These are phyloP conservation scores for Triticum timopheevii DNA, from an alignment of 176 grass and related monocot genomes.

Conservation along the genomic window DNA sequence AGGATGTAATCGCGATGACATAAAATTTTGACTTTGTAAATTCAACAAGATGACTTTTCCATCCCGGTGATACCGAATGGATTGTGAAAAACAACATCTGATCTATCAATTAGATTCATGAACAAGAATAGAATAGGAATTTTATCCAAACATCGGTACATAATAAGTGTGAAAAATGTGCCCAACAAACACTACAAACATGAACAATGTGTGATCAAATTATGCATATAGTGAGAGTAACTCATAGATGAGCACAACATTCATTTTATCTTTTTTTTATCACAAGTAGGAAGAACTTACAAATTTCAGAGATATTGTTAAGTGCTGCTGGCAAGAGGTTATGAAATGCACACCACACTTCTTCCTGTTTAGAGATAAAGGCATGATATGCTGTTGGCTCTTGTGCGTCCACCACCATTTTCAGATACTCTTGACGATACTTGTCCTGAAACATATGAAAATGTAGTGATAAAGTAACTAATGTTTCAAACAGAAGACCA, in stretches of 20 bases:
- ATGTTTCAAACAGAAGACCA: constrained; percentile 5
- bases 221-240: background rate
- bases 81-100: background rate
- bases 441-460: constrained; percentile 61
- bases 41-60: background rate
- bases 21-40: background rate
- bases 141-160: background rate
- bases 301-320: constrained; percentile 84
- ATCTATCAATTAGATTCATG: background rate
- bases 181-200: background rate
- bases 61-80: background rate
- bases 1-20: background rate
- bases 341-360: constrained; percentile 85
- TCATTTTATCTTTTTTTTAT: constrained; percentile 12
- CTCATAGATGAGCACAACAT: background rate
- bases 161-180: background rate
- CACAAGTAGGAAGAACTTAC: constrained; percentile 45
- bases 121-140: background rate
- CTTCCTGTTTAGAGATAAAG: constrained; percentile 61
- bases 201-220: constrained; percentile 23
- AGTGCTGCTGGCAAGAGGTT: constrained; percentile 66
- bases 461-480: constrained; percentile 17
- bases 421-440: constrained; percentile 58
- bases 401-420: constrained; percentile 46
- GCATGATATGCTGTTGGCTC: constrained; percentile 28